A percentile compares a stretch with the other conserved stretches of the same genome.
Conservation (phyloP, 2,329 filamentous ascomycete species). For the Ophiostoma sp. region DNA sequence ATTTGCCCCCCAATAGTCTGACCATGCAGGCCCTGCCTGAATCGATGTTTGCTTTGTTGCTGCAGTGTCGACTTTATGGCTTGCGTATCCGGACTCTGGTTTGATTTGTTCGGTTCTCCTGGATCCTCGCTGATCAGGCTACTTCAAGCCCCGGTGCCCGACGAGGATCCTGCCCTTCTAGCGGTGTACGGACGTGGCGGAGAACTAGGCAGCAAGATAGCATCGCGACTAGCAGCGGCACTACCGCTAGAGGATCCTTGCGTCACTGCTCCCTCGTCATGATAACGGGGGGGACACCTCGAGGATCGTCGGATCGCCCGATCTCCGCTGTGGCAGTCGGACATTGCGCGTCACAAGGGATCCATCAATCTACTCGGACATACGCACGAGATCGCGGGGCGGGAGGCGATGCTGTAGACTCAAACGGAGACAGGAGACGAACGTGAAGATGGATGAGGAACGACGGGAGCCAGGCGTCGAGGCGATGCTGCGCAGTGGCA, state of each 20-base stretch:
- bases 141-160: neutral
- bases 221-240: neutral
- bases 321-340: neutral
- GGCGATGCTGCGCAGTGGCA: slow-evolving; percentile 9
- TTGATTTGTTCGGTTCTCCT: neutral
- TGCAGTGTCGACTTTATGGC: too few relatives aligned
- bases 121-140: too few relatives aligned
- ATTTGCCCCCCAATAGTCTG: too few relatives aligned
- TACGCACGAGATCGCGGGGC: slow-evolving; percentile 8
- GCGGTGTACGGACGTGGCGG: neutral
- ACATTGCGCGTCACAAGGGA: too few relatives aligned
- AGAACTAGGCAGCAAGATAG: neutral
- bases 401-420: neutral
- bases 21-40: too few relatives aligned
- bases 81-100: neutral
- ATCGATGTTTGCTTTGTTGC: too few relatives aligned
- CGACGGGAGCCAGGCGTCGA: neutral
- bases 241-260: too few relatives aligned
- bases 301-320: neutral
- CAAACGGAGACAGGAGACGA: neutral
- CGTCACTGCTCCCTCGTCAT: too few relatives aligned
- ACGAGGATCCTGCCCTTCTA: neutral
- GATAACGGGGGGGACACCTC: too few relatives aligned
- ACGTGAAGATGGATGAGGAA: neutral
- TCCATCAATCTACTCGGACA: slow-evolving; percentile 13